These are phyloP conservation scores for Breviolum minutum DNA, from an alignment of 73 alveolate genomes.

Conservation along the genomic window DNA sequence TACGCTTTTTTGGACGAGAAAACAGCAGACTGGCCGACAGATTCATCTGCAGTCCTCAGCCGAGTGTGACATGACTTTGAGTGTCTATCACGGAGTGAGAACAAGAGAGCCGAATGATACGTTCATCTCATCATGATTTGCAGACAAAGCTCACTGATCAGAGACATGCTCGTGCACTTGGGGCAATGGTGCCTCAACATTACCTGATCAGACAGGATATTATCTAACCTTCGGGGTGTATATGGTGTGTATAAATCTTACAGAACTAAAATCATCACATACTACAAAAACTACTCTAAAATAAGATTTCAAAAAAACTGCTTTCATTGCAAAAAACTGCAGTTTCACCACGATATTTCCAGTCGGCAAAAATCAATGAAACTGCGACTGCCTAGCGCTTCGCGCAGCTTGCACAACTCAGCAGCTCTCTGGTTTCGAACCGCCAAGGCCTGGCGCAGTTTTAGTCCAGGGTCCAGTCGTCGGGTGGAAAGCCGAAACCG, in stretches of 20 bases:
- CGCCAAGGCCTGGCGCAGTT: slow-evolving; percentile 8
- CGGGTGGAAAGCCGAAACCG: neutral
- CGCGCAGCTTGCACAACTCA: slow-evolving; percentile 45
- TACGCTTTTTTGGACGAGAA: neutral
- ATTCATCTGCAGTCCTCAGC: slow-evolving; percentile 47
- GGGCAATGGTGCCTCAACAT: slow-evolving; percentile 31
- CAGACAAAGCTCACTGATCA: slow-evolving; percentile 31
- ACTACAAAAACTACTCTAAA: too few species aligned
- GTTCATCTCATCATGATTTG: neutral
- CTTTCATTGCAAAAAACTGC: neutral
- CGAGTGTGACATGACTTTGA: neutral
- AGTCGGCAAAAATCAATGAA: too few species aligned
- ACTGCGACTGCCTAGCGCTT: slow-evolving; percentile 41
- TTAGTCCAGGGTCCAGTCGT: neutral
- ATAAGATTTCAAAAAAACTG: too few species aligned
- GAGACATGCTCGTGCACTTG: slow-evolving; percentile 39
- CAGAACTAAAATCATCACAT: too few species aligned
- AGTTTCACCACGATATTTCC: too few species aligned
- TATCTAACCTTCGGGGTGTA: too few species aligned
- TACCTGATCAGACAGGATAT: neutral
- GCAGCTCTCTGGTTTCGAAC: slow-evolving; percentile 37
- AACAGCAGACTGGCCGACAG: slow-evolving; percentile 48
- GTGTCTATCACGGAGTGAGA: neutral
- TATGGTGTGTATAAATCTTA: too few species aligned
- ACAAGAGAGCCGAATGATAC: neutral